phyloP scores from a whole-genome alignment of 1,284 basidiomycete genomes.

The Puccinia coronata region DNA sequence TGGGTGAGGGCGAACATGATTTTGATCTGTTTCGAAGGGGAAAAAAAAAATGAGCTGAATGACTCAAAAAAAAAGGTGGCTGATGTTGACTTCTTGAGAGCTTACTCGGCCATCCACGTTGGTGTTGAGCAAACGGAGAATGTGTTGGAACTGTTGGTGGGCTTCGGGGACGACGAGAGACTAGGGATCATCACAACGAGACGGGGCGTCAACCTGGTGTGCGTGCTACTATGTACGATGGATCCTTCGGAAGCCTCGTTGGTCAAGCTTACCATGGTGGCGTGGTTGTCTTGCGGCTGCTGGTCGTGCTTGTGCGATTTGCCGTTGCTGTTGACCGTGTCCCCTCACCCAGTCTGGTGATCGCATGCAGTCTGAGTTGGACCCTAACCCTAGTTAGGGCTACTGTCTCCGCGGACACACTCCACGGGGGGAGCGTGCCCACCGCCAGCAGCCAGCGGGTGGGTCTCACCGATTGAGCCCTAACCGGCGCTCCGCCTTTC shows the following conservation, averaged over 20 bases:
- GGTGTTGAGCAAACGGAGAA: conserved; percentile 97
- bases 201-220: neutral
- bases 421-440: neutral
- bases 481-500: conserved; percentile 7
- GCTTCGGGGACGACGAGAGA: conserved; percentile 90
- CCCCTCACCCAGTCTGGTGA: too few relatives aligned
- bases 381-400: conserved; percentile 27
- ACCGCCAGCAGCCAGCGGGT: neutral
- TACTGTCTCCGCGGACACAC: neutral
- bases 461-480: conserved; percentile 28
- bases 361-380: neutral
- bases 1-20: conserved; percentile 62
- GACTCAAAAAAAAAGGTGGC: too few relatives aligned
- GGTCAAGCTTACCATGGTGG: conserved; percentile 15
- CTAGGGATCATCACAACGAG: conserved; percentile 60
- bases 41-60: neutral
- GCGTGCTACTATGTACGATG: too few relatives aligned
- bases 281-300: neutral
- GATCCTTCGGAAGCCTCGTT: neutral
- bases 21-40: conserved; percentile 16
- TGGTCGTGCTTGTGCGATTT: neutral
- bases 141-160: conserved; percentile 84
- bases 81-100: conserved; percentile 60
- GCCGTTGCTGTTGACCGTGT: neutral
- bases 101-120: conserved; percentile 98